Conservation (phyloP, 805 yeast species). For the Yarrowia sp. region DNA sequence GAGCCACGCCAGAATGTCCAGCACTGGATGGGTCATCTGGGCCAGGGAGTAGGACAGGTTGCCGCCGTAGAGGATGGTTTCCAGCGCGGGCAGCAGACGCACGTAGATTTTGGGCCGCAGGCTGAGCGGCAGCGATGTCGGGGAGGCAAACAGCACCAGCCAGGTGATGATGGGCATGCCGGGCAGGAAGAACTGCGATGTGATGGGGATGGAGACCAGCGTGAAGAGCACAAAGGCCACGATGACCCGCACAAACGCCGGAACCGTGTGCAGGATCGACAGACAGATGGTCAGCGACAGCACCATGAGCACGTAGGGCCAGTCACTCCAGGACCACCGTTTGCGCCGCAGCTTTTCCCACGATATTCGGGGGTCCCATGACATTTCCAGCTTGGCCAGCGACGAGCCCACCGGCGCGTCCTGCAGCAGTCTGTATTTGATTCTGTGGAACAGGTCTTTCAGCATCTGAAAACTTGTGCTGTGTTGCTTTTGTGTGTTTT, state of each 20-base stretch:
- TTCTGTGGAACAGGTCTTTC: constrained; percentile 42
- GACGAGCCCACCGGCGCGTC: constrained; percentile 51
- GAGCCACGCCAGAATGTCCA: constrained; percentile 91
- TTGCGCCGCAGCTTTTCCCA: constrained; percentile 46
- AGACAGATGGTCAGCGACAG: constrained; percentile 60
- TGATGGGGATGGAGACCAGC: constrained; percentile 69
- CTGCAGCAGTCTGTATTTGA: constrained; percentile 47
- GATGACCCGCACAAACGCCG: constrained; percentile 46
- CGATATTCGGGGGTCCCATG: constrained; percentile 50
- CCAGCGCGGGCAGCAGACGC: constrained; percentile 87
- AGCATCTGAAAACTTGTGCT: constrained; percentile 3
- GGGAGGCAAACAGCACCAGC: constrained; percentile 81
- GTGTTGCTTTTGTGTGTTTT: no score
- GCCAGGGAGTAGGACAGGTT: constrained; percentile 85
- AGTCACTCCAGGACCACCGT: constrained; percentile 51
- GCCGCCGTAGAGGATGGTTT: constrained; percentile 90
- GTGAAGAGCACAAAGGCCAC: constrained; percentile 55
- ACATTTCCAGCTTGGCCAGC: constrained; percentile 47
- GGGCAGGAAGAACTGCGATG: constrained; percentile 82
- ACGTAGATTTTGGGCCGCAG: constrained; percentile 91
- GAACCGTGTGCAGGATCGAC: constrained; percentile 49
- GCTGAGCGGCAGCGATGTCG: constrained; percentile 71
- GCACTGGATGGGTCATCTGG: constrained; percentile 64
- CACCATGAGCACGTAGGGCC: constrained; percentile 58
- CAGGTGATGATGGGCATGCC: constrained; percentile 86